These are phyloP conservation scores for Agrocybe chaxingu DNA, from an alignment of 768 basidiomycete species.

Conservation along the genomic window DNA sequence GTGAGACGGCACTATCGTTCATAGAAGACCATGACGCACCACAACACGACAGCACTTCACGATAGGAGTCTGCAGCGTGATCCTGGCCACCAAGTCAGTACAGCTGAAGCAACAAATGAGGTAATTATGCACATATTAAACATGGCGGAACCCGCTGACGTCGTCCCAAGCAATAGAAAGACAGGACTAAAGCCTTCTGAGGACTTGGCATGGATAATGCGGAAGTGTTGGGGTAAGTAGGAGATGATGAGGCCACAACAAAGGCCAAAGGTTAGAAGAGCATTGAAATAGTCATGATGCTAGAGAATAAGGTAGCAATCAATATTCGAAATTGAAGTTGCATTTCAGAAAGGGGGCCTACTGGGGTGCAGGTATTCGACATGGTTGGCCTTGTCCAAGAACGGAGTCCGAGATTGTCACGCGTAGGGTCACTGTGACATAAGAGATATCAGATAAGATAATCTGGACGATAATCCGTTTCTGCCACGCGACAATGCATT, in stretches of 20 bases:
- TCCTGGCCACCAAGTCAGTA: slow-evolving; percentile 36
- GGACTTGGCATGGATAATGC: slow-evolving; percentile 75
- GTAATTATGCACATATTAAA: slow-evolving; percentile 68
- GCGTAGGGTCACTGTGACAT: too few species aligned
- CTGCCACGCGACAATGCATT: too few species aligned
- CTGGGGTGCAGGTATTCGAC: too few species aligned
- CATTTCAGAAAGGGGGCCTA: too few species aligned
- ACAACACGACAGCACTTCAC: slow-evolving; percentile 77
- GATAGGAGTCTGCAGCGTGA: slow-evolving; percentile 81
- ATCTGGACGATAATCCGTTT: too few species aligned
- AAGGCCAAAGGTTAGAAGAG: slow-evolving; percentile 62
- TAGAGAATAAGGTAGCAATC: slow-evolving; percentile 19
- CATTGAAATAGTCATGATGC: slow-evolving; percentile 73
- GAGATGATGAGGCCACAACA: slow-evolving; percentile 74
- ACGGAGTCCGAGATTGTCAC: too few species aligned
- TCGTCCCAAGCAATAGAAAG: slow-evolving; percentile 87
- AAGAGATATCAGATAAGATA: too few species aligned
- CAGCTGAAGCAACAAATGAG: neutral
- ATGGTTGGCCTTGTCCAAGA: too few species aligned
- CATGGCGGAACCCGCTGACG: slow-evolving; percentile 77
- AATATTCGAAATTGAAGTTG: too few species aligned
- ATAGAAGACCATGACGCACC: slow-evolving; percentile 41
- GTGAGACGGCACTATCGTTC: neutral
- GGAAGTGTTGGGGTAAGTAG: slow-evolving; percentile 81
- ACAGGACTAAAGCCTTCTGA: slow-evolving; percentile 91